Conservation (phyloP, 2,329 filamentous ascomycete genomes). For the Colletotrichum theobromicola region DNA sequence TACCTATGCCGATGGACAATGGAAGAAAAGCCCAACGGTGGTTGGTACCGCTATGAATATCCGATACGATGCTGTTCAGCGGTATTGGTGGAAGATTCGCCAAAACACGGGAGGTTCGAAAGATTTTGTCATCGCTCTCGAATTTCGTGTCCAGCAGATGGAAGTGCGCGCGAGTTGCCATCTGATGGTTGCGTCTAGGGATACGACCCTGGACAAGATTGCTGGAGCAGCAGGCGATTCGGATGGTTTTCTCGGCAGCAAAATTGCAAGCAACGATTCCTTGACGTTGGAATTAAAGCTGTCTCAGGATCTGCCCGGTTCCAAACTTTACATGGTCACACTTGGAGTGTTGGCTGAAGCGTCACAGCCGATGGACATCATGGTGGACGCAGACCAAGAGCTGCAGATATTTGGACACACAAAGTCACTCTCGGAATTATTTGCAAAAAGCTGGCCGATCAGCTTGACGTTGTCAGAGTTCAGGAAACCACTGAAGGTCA, state of each 20-base stretch:
- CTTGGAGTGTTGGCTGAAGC: neutral
- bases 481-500: neutral
- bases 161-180: neutral
- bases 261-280: neutral
- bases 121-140: neutral
- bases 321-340: neutral
- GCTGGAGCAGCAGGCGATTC: neutral
- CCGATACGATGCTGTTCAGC: neutral
- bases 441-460: neutral
- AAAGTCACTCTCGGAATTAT: fast-evolving
- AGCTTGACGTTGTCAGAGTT: neutral
- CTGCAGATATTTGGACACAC: neutral
- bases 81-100: neutral
- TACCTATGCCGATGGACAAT: neutral
- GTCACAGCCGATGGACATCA: neutral
- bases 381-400: neutral
- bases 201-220: neutral
- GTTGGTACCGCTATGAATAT: neutral
- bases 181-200: neutral
- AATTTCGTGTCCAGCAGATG: neutral
- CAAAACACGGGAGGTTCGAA: neutral
- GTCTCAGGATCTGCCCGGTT: neutral
- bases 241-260: neutral
- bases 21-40: neutral
- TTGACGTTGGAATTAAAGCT: neutral